These are phyloP conservation scores for Marasmius oreades DNA, from an alignment of 1,284 basidiomycete genomes.

Conservation along the genomic window DNA sequence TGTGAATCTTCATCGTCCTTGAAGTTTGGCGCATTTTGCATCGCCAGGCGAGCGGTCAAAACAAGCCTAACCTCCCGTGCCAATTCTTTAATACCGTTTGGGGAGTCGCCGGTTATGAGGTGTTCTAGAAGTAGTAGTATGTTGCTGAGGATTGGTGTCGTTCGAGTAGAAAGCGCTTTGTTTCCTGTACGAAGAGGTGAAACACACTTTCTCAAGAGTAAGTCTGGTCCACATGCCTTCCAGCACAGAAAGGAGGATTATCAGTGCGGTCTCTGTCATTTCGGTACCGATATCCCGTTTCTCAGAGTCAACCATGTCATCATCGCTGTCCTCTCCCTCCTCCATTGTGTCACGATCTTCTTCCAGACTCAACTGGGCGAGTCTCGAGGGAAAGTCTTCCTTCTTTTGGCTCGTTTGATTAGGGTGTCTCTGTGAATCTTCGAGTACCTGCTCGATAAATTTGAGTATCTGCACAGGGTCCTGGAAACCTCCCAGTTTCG, in stretches of 20 bases:
- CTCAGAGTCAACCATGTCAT: conserved; percentile 46
- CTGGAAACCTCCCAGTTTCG: conserved; percentile 62
- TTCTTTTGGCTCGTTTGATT: neutral
- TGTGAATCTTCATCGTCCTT: conserved; percentile 40
- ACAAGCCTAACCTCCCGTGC: conserved; percentile 80
- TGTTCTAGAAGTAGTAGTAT: conserved; percentile 68
- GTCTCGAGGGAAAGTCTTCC: neutral
- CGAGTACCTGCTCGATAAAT: conserved; percentile 74
- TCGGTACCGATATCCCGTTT: conserved; percentile 49
- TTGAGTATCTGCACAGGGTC: conserved; percentile 70
- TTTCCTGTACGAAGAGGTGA: conserved; percentile 48
- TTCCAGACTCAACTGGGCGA: neutral
- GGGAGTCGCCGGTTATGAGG: conserved; percentile 42
- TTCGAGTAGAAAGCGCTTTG: conserved; percentile 58
- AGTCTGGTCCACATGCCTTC: conserved; percentile 55
- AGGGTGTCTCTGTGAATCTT: conserved; percentile 24
- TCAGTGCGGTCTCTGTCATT: conserved; percentile 73
- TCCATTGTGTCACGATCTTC: conserved; percentile 27
- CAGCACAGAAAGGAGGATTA: conserved; percentile 74
- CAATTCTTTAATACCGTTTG: conserved; percentile 47
- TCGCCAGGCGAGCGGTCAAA: conserved; percentile 72
- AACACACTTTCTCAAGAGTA: conserved; percentile 1
- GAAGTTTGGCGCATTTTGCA: conserved; percentile 34
- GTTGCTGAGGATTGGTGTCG: conserved; percentile 62
- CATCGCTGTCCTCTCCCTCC: conserved; percentile 53